These are phyloP conservation scores for Verticillium isaacii DNA, from an alignment of 2,329 filamentous ascomycete genomes.

Conservation along the genomic window DNA sequence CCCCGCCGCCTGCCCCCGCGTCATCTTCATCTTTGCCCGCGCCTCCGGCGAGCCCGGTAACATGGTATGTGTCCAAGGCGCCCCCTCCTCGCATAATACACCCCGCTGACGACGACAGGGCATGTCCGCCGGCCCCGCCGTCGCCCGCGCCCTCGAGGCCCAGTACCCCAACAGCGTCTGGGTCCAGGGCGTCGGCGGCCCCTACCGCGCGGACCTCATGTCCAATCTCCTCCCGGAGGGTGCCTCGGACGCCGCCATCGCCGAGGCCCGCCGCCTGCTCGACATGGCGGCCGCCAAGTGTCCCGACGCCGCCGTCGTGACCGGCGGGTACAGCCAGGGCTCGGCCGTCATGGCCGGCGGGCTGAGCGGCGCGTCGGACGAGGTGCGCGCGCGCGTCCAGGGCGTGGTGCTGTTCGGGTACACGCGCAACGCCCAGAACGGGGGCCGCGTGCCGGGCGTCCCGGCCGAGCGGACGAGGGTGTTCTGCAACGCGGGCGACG, in stretches of 20 bases:
- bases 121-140: constrained; percentile 19
- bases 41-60: constrained; percentile 32
- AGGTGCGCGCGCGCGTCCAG: constrained; percentile 21
- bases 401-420: constrained; percentile 34
- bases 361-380: constrained; percentile 21
- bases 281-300: constrained; percentile 35
- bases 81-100: neutral
- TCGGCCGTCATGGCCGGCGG: constrained; percentile 35
- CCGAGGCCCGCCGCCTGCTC: constrained; percentile 34
- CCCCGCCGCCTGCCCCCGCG: constrained; percentile 24
- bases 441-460: constrained; percentile 31
- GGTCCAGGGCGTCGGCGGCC: constrained; percentile 38
- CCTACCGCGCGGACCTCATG: constrained; percentile 29
- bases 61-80: constrained; percentile 19
- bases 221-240: constrained; percentile 32
- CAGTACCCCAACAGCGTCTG: constrained; percentile 21
- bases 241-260: constrained; percentile 30
- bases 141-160: constrained; percentile 22
- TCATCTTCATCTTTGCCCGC: constrained; percentile 35
- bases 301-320: constrained; percentile 34
- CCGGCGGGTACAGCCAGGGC: constrained; percentile 37
- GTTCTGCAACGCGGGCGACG: constrained; percentile 29
- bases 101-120: constrained; percentile 13
- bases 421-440: constrained; percentile 36
- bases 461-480: constrained; percentile 26